Conservation (phyloP, 768 basidiomycete genomes). For the Termitomyces sp. region DNA sequence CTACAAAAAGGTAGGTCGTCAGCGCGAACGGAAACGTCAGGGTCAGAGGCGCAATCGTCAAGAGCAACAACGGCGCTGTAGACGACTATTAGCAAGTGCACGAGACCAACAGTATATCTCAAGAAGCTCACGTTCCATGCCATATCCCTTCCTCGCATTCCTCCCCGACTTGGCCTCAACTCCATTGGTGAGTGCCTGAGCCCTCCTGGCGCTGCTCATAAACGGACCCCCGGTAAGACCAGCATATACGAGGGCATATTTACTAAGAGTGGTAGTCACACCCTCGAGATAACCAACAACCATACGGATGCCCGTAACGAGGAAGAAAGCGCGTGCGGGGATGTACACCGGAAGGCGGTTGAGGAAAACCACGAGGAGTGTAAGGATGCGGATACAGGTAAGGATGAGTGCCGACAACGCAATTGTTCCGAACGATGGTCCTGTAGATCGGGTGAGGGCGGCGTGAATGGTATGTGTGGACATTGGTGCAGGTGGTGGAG, state of each 20-base stretch:
- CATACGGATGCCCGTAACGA: conserved; percentile 37
- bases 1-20: conserved; percentile 83
- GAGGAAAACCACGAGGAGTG: conserved; percentile 42
- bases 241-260: conserved; percentile 60
- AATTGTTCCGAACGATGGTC: conserved; percentile 78
- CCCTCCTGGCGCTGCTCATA: conserved; percentile 46
- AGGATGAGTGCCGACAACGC: conserved; percentile 73
- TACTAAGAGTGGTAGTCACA: conserved; percentile 52
- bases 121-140: conserved; percentile 48
- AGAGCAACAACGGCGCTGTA: conserved; percentile 58
- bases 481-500: conserved; percentile 39
- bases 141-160: conserved; percentile 41
- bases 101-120: neutral
- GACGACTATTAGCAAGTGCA: conserved; percentile 1
- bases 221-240: conserved; percentile 75
- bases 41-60: conserved; percentile 73
- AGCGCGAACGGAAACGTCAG: conserved; percentile 80
- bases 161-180: conserved; percentile 26
- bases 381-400: conserved; percentile 58
- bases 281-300: conserved; percentile 47
- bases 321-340: conserved; percentile 41
- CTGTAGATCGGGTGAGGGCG: conserved; percentile 71
- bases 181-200: conserved; percentile 35
- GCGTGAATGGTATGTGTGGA: conserved; percentile 74
- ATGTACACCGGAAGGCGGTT: conserved; percentile 51